phyloP scores from a whole-genome alignment of 768 basidiomycete genomes.

The Hebeloma cylindrosporum region DNA sequence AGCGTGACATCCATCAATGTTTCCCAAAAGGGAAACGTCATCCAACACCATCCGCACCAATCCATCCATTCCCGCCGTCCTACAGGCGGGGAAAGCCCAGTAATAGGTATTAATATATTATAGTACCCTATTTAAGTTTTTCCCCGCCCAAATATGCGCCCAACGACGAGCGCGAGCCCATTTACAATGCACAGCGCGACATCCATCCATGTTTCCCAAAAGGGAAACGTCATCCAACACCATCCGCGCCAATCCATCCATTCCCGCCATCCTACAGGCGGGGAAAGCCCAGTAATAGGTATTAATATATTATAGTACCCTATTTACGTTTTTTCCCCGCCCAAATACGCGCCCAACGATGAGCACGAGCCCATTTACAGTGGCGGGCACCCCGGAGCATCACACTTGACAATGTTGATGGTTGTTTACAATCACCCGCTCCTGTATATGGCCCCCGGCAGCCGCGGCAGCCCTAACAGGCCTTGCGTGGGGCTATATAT shows the following conservation, averaged over 20 bases:
- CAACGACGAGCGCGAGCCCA: conserved; percentile 1
- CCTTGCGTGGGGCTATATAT: no score
- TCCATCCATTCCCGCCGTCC: conserved; percentile 1
- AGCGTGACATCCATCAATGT: background rate
- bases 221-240: background rate
- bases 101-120: background rate
- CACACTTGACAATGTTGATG: background rate
- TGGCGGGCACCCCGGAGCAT: no score
- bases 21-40: background rate
- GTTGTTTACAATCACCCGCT: background rate
- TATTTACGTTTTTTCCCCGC: background rate
- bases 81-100: background rate
- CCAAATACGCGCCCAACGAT: conserved; percentile 6
- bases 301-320: background rate
- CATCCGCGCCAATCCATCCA: conserved; percentile 4
- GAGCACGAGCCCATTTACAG: background rate
- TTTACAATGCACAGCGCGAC: background rate
- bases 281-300: background rate
- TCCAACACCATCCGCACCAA: conserved; percentile 1
- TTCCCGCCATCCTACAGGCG: background rate
- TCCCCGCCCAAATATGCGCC: no score
- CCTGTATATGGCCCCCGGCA: background rate
- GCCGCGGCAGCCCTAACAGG: no score
- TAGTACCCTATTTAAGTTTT: background rate
- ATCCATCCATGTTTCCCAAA: background rate